A percentile compares a stretch with the other conserved stretches of the same genome.
Evolutionary conservation across 2,329 filamentous ascomycete species (phyloP).

Genomic region (Beauveria medogensis): DNA sequence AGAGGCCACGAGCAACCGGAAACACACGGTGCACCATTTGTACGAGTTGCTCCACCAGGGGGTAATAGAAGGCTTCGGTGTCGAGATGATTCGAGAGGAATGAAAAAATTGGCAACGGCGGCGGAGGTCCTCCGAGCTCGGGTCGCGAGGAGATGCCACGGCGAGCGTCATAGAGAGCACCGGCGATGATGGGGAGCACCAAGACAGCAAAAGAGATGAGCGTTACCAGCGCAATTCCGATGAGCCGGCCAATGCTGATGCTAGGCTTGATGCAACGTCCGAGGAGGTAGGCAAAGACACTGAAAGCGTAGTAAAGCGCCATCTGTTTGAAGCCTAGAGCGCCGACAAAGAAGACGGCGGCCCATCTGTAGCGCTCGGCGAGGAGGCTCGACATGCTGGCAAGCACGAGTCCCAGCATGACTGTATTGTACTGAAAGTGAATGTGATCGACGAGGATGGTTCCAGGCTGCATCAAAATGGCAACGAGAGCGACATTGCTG

Average conservation of each 20-base stretch:
- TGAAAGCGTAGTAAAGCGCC: slow-evolving; percentile 94
- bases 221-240: slow-evolving; percentile 70
- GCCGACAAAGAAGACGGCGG: slow-evolving; percentile 85
- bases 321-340: slow-evolving; percentile 99
- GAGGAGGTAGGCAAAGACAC: slow-evolving; percentile 84
- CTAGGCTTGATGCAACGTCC: slow-evolving; percentile 76
- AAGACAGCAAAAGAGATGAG: slow-evolving; percentile 64
- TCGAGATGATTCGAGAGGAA: slow-evolving; percentile 52
- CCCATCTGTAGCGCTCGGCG: slow-evolving; percentile 77
- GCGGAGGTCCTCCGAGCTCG: slow-evolving; percentile 49
- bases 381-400: slow-evolving; percentile 84
- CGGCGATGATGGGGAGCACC: slow-evolving; percentile 65
- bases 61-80: slow-evolving; percentile 61
- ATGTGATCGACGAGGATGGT: slow-evolving; percentile 91
- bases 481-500: slow-evolving; percentile 74
- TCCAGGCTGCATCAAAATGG: slow-evolving; percentile 84
- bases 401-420: slow-evolving; percentile 89
- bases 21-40: slow-evolving; percentile 92
- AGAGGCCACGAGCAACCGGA: slow-evolving; percentile 88
- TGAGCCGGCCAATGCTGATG: slow-evolving; percentile 57
- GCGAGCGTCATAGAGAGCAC: slow-evolving; percentile 60
- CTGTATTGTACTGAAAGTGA: slow-evolving; percentile 96
- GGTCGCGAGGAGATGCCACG: slow-evolving; percentile 52
- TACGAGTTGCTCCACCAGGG: slow-evolving; percentile 65
- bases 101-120: slow-evolving; percentile 54